Percentiles rank a stretch among this genome's conserved stretches.
Conservation (phyloP, 2,329 filamentous ascomycete species). For the Colletotrichum incanum region DNA sequence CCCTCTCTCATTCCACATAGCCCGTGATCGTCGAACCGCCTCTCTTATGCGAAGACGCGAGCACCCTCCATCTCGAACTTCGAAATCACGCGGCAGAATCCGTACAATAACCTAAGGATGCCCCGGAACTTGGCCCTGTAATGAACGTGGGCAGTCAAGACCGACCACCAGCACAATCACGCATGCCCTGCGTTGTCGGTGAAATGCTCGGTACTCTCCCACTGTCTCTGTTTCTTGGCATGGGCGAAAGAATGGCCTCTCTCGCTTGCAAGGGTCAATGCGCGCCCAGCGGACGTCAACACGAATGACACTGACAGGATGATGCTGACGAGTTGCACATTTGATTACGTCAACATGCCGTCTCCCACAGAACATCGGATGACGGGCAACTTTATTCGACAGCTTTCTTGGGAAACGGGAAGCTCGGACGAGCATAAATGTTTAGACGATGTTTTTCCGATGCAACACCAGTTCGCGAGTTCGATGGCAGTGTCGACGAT, state of each 20-base stretch:
- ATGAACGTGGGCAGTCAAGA: not conserved
- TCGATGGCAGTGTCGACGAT: slow-evolving; percentile 22
- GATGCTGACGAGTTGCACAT: slow-evolving; percentile 18
- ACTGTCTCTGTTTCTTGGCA: slow-evolving; percentile 7
- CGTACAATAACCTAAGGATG: not conserved
- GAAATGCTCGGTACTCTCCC: slow-evolving; percentile 23
- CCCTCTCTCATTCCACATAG: not conserved
- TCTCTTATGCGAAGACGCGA: slow-evolving; percentile 15
- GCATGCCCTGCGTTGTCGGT: not conserved
- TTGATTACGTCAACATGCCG: slow-evolving; percentile 10
- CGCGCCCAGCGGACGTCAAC: slow-evolving; percentile 4
- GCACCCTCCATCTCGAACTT: not conserved
- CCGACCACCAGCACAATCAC: not conserved
- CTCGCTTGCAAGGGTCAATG: slow-evolving; percentile 15
- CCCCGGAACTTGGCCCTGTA: too few relatives aligned
- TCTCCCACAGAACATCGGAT: slow-evolving; percentile 20
- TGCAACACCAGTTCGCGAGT: not conserved
- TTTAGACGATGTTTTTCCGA: not conserved
- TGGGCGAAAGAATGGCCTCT: not conserved
- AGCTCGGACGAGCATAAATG: slow-evolving; percentile 14
- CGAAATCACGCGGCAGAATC: slow-evolving; percentile 3
- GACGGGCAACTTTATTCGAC: slow-evolving; percentile 25
- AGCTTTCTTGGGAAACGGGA: slow-evolving; percentile 2
- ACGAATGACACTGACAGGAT: slow-evolving; percentile 20
- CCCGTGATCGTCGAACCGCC: slow-evolving; percentile 2